phyloP scores from a whole-genome alignment of 2,329 filamentous ascomycete species.

The Chaetothyriales sp. region DNA sequence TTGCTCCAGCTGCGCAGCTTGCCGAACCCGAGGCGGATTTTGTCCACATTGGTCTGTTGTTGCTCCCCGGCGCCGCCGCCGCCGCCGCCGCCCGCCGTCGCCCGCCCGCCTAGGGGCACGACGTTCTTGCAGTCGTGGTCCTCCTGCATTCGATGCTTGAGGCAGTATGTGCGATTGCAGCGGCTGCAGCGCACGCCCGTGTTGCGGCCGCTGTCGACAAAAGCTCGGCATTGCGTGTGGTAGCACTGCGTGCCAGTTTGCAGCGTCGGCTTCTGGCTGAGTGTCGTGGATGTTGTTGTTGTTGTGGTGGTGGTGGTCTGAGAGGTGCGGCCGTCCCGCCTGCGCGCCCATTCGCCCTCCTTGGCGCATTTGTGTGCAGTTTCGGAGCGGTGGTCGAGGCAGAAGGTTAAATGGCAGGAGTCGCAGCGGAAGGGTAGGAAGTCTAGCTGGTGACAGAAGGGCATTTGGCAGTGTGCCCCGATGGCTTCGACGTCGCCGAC shows the following conservation, averaged over 20 bases:
- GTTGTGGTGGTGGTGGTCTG: conserved; percentile 17
- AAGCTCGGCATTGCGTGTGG: conserved; percentile 35
- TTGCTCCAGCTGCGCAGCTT: conserved; percentile 67
- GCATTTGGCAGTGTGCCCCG: conserved; percentile 77
- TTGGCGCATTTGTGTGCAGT: conserved; percentile 55
- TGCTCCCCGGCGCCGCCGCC: conserved; percentile 5
- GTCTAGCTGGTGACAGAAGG: conserved; percentile 87
- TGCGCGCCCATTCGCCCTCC: conserved; percentile 45
- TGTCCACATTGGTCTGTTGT: conserved; percentile 32
- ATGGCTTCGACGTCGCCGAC: conserved; percentile 69
- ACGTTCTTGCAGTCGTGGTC: conserved; percentile 76
- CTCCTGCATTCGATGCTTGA: conserved; percentile 37
- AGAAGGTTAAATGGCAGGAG: conserved; percentile 70
- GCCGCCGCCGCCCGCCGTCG: no score
- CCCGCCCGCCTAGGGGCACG: conserved; percentile 40
- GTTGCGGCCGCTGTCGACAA: conserved; percentile 36
- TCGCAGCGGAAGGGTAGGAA: conserved; percentile 92
- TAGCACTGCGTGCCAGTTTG: conserved; percentile 39
- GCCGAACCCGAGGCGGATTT: conserved; percentile 58
- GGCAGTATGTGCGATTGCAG: conserved; percentile 36
- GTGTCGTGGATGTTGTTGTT: conserved; percentile 6
- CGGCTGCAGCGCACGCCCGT: conserved; percentile 36
- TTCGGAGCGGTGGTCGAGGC: conserved; percentile 85
- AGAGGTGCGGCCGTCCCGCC: conserved; percentile 23
- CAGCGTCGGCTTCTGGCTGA: conserved; percentile 37